Percentiles rank a stretch among this genome's conserved stretches.
phyloP scores from a whole-genome alignment of 257 asterid genomes.

The Solanum etuberosum region DNA sequence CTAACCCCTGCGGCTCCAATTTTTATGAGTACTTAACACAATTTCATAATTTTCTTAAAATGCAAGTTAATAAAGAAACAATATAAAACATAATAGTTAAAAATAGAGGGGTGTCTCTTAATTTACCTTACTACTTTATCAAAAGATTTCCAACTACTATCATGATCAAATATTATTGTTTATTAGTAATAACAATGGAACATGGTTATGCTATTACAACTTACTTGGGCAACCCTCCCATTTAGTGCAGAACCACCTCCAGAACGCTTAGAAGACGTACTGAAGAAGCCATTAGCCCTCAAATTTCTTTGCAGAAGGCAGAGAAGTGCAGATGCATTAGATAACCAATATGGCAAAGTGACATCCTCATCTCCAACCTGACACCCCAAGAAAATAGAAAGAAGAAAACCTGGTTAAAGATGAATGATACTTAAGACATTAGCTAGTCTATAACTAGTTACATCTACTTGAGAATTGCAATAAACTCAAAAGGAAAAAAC shows the following conservation, averaged over 20 bases:
- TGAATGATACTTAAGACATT: neutral
- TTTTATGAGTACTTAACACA: neutral
- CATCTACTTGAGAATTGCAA: neutral
- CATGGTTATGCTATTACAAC: constrained; percentile 7
- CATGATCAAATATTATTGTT: neutral
- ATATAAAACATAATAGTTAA: neutral
- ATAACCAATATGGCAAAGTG: constrained; percentile 88
- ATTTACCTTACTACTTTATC: neutral
- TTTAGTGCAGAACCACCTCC: constrained; percentile 61
- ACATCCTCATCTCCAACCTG: constrained; percentile 76
- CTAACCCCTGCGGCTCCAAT: neutral
- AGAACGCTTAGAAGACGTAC: constrained; percentile 70
- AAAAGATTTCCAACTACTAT: neutral
- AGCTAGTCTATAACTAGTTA: neutral
- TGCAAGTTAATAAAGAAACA: neutral
- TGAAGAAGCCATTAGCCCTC: constrained; percentile 75
- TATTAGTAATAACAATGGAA: neutral
- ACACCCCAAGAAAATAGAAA: neutral
- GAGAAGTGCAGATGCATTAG: constrained; percentile 89
- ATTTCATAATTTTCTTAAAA: neutral
- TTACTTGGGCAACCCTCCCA: constrained; percentile 72
- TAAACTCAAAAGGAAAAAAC: neutral
- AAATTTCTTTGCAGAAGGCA: constrained; percentile 90
- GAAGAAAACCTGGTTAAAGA: neutral
- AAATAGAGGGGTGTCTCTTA: neutral